A percentile compares a stretch with the other conserved stretches of the same genome.
Conservation (phyloP, 1,284 basidiomycete genomes). For the Moesziomyces antarcticus region DNA sequence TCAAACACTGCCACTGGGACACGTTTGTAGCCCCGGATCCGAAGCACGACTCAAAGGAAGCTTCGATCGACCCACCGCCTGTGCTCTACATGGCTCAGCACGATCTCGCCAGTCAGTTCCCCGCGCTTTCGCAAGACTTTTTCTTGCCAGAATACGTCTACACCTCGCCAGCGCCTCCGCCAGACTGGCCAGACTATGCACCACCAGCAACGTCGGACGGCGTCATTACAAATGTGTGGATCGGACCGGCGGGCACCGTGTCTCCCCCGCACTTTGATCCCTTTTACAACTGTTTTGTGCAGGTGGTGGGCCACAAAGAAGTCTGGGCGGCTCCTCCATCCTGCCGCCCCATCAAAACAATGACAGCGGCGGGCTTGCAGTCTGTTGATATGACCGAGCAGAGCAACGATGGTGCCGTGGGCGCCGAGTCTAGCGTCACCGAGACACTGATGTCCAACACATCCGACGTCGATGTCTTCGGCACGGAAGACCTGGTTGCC, state of each 20-base stretch:
- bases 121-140: constrained; percentile 79
- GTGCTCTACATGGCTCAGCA: constrained; percentile 91
- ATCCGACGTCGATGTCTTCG: constrained; percentile 46
- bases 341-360: constrained; percentile 14
- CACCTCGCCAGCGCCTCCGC: constrained; percentile 70
- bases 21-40: constrained; percentile 22
- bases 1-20: constrained; percentile 72
- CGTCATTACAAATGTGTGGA: constrained; percentile 84
- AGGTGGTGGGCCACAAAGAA: constrained; percentile 86
- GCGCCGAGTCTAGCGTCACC: constrained; percentile 3
- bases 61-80: not conserved
- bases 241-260: constrained; percentile 80
- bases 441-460: constrained; percentile 50
- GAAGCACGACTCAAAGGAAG: not conserved
- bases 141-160: constrained; percentile 88
- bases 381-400: not conserved
- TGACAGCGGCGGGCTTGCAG: no score
- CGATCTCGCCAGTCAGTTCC: constrained; percentile 85
- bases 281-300: constrained; percentile 89
- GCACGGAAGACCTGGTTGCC: not conserved
- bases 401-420: not conserved
- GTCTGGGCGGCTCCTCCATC: constrained; percentile 87
- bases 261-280: constrained; percentile 97
- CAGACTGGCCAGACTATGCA: constrained; percentile 71
- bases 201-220: constrained; percentile 76